Conservation (phyloP, 2,329 filamentous ascomycete species). For the Aspergillus thermomutatus region DNA sequence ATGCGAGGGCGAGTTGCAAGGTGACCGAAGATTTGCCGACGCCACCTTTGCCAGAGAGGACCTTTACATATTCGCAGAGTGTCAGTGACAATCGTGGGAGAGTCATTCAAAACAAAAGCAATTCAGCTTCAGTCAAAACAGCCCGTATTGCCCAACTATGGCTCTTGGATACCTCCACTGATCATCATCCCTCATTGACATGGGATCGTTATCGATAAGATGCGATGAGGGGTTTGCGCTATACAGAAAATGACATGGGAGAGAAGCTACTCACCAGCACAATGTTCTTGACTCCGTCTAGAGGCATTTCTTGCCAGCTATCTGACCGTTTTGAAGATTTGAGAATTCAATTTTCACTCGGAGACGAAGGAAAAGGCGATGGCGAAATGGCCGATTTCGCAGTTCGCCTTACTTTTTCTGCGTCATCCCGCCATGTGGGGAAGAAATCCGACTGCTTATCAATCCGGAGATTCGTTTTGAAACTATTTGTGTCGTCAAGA, state of each 20-base stretch:
- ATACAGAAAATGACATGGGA: not conserved
- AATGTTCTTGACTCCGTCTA: constrained; percentile 43
- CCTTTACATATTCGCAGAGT: constrained; percentile 33
- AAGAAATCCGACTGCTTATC: constrained; percentile 19
- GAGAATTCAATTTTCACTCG: not conserved
- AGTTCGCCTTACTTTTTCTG: constrained; percentile 11
- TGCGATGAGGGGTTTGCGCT: constrained; percentile 13
- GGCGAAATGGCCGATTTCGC: constrained; percentile 16
- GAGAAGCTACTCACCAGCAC: constrained; percentile 34
- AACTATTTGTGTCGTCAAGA: not conserved
- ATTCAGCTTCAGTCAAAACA: not conserved
- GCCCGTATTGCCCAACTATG: not conserved
- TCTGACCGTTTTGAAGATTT: not conserved
- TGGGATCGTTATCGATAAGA: constrained; percentile 41
- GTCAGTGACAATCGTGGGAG: constrained; percentile 4
- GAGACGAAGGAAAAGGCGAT: constrained; percentile 1
- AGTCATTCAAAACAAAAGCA: not conserved
- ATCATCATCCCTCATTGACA: not conserved
- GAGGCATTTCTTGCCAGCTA: constrained; percentile 29
- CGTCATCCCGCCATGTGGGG: constrained; percentile 21
- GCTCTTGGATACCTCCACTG: not conserved
- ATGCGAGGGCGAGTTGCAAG: constrained; percentile 86
- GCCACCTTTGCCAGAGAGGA: constrained; percentile 94
- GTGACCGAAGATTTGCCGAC: constrained; percentile 98
- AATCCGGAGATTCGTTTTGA: constrained; percentile 12